A percentile compares a stretch with the other conserved stretches of the same genome.
These are phyloP conservation scores for Aspergillus niger DNA, from an alignment of 2,329 filamentous ascomycete species.

Conservation along the genomic window DNA sequence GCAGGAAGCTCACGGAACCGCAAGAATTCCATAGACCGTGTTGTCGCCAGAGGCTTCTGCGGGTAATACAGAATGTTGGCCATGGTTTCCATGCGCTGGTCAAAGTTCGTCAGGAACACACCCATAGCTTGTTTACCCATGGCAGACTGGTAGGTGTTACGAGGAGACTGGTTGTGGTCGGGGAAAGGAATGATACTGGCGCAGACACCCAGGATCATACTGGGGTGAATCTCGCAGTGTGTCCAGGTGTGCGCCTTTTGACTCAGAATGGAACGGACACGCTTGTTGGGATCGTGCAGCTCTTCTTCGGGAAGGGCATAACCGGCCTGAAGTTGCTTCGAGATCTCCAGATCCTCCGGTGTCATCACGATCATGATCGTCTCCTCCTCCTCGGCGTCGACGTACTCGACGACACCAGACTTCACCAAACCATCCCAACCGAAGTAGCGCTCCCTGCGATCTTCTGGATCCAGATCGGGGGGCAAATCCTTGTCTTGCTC, in stretches of 20 bases:
- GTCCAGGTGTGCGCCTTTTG: slow-evolving; percentile 89
- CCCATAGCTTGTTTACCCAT: slow-evolving; percentile 99
- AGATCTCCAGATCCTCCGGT: slow-evolving; percentile 86
- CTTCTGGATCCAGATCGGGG: slow-evolving; percentile 60
- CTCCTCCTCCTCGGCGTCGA: slow-evolving; percentile 98
- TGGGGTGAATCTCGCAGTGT: slow-evolving; percentile 98
- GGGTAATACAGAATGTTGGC: slow-evolving; percentile 98
- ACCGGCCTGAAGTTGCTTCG: slow-evolving; percentile 68
- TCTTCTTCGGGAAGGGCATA: slow-evolving; percentile 63
- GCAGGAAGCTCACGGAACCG: slow-evolving; percentile 97
- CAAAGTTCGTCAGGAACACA: slow-evolving; percentile 96
- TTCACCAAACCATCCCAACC: slow-evolving; percentile 87
- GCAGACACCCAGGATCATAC: slow-evolving; percentile 98
- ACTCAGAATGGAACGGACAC: slow-evolving; percentile 86
- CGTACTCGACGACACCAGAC: slow-evolving; percentile 86
- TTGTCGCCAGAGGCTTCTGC: slow-evolving; percentile 94
- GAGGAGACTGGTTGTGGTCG: slow-evolving; percentile 94
- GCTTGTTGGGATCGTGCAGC: slow-evolving; percentile 73
- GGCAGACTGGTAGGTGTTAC: slow-evolving; percentile 98
- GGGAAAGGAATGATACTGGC: slow-evolving; percentile 99
- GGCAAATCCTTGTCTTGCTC: slow-evolving; percentile 70
- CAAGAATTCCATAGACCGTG: slow-evolving; percentile 96
- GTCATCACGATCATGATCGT: slow-evolving; percentile 99
- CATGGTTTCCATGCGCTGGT: slow-evolving; percentile 98
- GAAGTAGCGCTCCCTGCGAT: slow-evolving; percentile 64